Evolutionary conservation across 768 basidiomycete species (phyloP).

Genomic region (Collybia nuda): DNA sequence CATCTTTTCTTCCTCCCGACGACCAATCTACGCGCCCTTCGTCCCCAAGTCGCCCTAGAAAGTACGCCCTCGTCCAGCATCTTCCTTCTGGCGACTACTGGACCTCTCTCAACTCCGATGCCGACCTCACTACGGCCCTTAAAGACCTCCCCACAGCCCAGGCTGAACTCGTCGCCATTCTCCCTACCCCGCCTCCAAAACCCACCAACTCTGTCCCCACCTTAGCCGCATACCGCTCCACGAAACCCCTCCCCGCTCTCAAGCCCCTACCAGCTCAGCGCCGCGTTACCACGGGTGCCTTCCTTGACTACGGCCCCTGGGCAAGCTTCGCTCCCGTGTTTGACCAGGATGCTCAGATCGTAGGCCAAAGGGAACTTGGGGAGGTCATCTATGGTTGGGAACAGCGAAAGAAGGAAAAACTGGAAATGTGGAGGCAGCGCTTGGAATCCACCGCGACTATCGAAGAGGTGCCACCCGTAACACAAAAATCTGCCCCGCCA

Average conservation of each 20-base stretch:
- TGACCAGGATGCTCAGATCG: conserved; percentile 73
- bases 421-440: conserved; percentile 23
- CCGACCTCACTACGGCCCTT: conserved; percentile 34
- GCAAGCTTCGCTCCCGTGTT: conserved; percentile 79
- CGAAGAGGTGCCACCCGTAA: conserved; percentile 20
- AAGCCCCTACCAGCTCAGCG: conserved; percentile 48
- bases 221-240: conserved; percentile 56
- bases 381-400: conserved; percentile 56
- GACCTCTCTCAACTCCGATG: conserved; percentile 63
- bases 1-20: conserved; percentile 38
- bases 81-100: conserved; percentile 79
- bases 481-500: conserved; percentile 4
- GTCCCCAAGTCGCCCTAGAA: conserved; percentile 36
- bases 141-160: conserved; percentile 60
- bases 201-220: conserved; percentile 39
- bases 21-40: conserved; percentile 3
- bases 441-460: conserved; percentile 24
- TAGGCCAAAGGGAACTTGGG: conserved; percentile 62
- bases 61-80: conserved; percentile 79
- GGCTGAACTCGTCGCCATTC: conserved; percentile 74
- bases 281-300: conserved; percentile 60
- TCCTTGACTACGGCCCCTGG: conserved; percentile 78
- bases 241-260: conserved; percentile 38
- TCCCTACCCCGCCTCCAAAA: conserved; percentile 58
- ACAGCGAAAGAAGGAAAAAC: conserved; percentile 34